Evolutionary conservation across 169 alveolate genomes (phyloP).

Genomic region (Cryptosporidium meleagridis): DNA sequence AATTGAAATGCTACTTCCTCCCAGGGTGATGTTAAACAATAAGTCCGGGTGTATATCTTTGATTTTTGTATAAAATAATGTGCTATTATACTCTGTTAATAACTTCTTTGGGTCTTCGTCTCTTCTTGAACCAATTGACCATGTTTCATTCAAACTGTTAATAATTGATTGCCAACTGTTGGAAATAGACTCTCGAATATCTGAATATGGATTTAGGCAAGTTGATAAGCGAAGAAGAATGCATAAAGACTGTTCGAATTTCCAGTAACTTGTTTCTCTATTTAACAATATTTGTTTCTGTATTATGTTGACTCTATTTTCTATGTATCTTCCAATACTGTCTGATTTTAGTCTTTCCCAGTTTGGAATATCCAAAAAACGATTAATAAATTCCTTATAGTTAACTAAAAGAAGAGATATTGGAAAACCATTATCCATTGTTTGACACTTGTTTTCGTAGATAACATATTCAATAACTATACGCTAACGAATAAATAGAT

Average conservation of each 20-base stretch:
- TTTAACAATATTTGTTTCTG: slow-evolving; percentile 35
- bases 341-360: slow-evolving; percentile 4
- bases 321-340: background rate
- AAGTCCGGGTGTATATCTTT: background rate
- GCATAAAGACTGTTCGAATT: slow-evolving; percentile 37
- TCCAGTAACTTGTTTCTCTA: slow-evolving; percentile 38
- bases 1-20: slow-evolving; percentile 17
- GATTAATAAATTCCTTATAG: slow-evolving; percentile 7
- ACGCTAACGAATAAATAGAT: background rate
- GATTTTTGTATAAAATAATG: background rate
- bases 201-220: slow-evolving; percentile 16
- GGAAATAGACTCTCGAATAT: slow-evolving; percentile 35
- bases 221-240: slow-evolving; percentile 43
- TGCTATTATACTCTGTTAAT: background rate
- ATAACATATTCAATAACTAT: background rate
- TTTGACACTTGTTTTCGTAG: background rate
- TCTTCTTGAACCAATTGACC: slow-evolving; percentile 9
- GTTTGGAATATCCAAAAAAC: slow-evolving; percentile 17
- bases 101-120: background rate
- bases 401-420: slow-evolving; percentile 12
- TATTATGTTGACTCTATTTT: background rate
- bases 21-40: slow-evolving; percentile 13
- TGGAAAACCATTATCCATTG: background rate
- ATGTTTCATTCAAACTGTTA: background rate
- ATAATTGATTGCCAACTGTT: background rate